Evolutionary conservation across 495 filamentous ascomycete species (phyloP).

Genomic region (Apiosordaria backusii): DNA sequence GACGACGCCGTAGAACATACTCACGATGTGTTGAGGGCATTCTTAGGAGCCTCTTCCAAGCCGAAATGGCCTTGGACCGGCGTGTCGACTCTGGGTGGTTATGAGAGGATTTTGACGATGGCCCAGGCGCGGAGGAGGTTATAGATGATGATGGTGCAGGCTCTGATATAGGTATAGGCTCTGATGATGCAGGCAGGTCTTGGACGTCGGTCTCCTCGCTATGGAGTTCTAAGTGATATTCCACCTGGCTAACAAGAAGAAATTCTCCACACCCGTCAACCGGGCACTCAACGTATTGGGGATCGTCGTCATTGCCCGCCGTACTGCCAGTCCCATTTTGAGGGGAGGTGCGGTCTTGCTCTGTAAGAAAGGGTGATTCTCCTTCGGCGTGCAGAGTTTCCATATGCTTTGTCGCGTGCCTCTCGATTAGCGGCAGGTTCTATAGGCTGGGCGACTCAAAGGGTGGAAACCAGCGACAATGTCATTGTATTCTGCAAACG

Average conservation of each 20-base stretch:
- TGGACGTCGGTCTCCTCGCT: constrained; percentile 54
- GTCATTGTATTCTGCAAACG: constrained; percentile 8
- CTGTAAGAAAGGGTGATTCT: constrained; percentile 51
- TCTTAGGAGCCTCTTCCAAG: constrained; percentile 26
- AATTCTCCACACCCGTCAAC: constrained; percentile 69
- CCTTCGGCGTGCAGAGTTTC: constrained; percentile 54
- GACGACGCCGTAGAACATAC: constrained; percentile 6
- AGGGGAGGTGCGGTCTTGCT: background rate
- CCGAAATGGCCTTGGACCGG: constrained; percentile 26
- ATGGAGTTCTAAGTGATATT: constrained; percentile 74
- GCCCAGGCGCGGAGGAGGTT: constrained; percentile 15
- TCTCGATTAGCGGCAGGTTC: background rate
- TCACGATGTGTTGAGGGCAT: constrained; percentile 23
- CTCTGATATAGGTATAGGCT: no score
- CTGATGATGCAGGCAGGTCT: background rate
- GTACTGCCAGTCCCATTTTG: background rate
- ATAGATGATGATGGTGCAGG: constrained; percentile 9
- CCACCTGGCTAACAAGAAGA: constrained; percentile 57
- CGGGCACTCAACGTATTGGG: constrained; percentile 63
- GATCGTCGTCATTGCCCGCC: constrained; percentile 56
- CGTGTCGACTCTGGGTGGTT: constrained; percentile 8
- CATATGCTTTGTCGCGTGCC: constrained; percentile 43
- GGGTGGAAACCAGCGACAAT: background rate
- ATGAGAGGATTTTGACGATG: constrained; percentile 9
- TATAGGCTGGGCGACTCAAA: background rate